Conservation (phyloP, 139 green algal genomes). For the Coelastrella sp. region DNA sequence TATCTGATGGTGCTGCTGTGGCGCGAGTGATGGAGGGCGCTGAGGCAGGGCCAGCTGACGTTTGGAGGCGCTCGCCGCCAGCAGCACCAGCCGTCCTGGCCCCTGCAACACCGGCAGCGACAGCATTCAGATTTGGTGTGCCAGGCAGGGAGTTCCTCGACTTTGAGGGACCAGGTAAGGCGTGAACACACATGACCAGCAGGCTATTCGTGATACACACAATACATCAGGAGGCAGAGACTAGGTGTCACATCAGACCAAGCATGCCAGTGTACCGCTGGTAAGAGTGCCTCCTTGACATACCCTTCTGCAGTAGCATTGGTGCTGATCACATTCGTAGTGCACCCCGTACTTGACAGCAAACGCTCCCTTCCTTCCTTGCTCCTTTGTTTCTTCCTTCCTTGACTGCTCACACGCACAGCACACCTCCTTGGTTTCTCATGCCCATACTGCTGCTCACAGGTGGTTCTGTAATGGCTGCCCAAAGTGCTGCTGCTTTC, state of each 20-base stretch:
- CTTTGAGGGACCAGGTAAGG: constrained; percentile 71
- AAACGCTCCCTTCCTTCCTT: background rate
- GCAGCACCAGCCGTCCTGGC: background rate
- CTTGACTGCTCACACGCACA: background rate
- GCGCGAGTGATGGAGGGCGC: constrained; percentile 52
- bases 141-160: constrained; percentile 62
- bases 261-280: too few relatives aligned
- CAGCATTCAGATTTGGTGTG: constrained; percentile 75
- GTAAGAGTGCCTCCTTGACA: too few relatives aligned
- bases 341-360: background rate
- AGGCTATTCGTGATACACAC: background rate
- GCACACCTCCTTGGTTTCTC: background rate
- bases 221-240: too few relatives aligned
- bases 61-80: constrained; percentile 47
- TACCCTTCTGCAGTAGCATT: too few relatives aligned
- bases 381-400: background rate
- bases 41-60: constrained; percentile 19
- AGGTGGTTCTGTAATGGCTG: constrained; percentile 50
- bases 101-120: background rate
- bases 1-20: constrained; percentile 68
- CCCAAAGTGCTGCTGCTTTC: constrained; percentile 52
- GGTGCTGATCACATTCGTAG: background rate
- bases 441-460: background rate
- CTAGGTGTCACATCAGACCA: too few relatives aligned
- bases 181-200: background rate